phyloP scores from a whole-genome alignment of 2,329 filamentous ascomycete genomes.

The Penicillium crustosum region DNA sequence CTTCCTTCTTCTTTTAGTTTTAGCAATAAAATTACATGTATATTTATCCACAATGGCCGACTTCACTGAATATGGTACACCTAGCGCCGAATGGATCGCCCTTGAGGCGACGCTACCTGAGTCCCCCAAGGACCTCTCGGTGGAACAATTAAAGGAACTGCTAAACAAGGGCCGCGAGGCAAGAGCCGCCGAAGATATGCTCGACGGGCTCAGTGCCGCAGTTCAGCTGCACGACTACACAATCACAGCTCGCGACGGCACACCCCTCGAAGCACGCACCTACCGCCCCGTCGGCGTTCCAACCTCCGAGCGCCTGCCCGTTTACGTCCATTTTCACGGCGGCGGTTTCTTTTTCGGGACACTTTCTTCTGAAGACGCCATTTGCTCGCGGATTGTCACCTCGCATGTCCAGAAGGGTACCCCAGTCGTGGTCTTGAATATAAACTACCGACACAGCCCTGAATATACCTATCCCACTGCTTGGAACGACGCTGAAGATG shows the following conservation, averaged over 20 bases:
- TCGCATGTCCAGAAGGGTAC: slow-evolving; percentile 20
- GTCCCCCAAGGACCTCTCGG: slow-evolving; percentile 19
- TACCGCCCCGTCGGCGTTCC: slow-evolving; percentile 45
- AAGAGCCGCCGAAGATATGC: slow-evolving; percentile 32
- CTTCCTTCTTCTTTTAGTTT: neutral
- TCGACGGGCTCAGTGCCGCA: slow-evolving; percentile 25
- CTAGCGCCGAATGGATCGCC: slow-evolving; percentile 48
- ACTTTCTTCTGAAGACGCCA: slow-evolving; percentile 53
- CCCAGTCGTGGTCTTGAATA: slow-evolving; percentile 51
- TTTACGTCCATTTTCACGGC: slow-evolving; percentile 56
- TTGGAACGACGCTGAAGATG: slow-evolving; percentile 55
- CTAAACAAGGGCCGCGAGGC: slow-evolving; percentile 39
- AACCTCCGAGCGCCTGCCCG: slow-evolving; percentile 41
- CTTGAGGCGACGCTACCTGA: slow-evolving; percentile 37
- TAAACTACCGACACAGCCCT: slow-evolving; percentile 62
- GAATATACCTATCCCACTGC: slow-evolving; percentile 54
- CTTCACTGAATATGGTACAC: slow-evolving; percentile 44
- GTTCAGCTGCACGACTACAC: slow-evolving; percentile 39
- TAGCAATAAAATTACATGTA: neutral
- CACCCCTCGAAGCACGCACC: slow-evolving; percentile 46
- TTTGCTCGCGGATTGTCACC: slow-evolving; percentile 51
- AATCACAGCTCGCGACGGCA: slow-evolving; percentile 49
- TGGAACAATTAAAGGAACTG: slow-evolving; percentile 26
- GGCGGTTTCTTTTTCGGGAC: slow-evolving; percentile 60
- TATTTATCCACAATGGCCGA: slow-evolving; percentile 31